phyloP scores from a whole-genome alignment of 164 flowering plant genomes.

The Stephania cephalantha region DNA sequence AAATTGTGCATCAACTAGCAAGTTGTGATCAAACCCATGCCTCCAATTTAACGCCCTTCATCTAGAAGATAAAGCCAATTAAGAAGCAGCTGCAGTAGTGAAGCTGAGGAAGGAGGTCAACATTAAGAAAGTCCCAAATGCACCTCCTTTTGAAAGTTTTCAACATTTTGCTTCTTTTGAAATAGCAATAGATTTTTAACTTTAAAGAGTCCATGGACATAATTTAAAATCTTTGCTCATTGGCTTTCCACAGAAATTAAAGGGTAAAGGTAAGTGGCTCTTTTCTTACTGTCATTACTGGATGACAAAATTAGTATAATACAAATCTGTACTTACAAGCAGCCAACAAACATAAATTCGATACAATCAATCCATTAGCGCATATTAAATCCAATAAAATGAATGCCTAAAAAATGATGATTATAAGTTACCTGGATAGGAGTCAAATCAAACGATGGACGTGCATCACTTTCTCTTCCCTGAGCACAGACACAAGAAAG shows the following conservation, averaged over 20 bases:
- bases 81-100: no score
- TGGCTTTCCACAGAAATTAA: no score
- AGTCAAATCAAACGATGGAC: slow-evolving; percentile 88
- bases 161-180: background rate
- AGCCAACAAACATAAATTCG: background rate
- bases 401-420: background rate
- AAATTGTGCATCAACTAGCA: background rate
- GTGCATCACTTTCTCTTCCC: slow-evolving; percentile 83
- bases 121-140: background rate
- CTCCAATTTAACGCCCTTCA: no score
- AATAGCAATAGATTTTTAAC: background rate
- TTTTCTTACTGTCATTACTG: no score
- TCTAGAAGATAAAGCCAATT: no score
- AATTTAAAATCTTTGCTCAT: no score
- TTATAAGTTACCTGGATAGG: slow-evolving; percentile 59
- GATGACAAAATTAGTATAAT: background rate
- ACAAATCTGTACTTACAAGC: background rate
- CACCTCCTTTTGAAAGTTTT: background rate
- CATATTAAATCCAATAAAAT: background rate
- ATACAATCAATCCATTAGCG: background rate
- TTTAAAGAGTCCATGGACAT: no score
- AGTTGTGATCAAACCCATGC: no score
- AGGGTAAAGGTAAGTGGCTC: no score
- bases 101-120: no score
- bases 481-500: slow-evolving; percentile 99